phyloP scores from a whole-genome alignment of 164 flowering plant species.

The Buxus sempervirens region DNA sequence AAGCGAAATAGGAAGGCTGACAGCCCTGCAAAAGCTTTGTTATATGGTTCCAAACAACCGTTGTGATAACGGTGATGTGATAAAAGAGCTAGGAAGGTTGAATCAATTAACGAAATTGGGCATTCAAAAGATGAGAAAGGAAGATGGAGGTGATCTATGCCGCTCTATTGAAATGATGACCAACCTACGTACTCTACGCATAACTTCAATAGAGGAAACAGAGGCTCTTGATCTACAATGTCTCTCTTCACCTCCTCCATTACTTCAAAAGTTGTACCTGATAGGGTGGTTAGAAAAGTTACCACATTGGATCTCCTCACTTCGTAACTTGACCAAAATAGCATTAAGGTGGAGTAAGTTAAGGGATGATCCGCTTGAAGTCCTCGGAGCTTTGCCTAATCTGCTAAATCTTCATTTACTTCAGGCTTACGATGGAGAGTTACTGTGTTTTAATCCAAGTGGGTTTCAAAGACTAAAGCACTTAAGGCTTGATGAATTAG shows the following conservation, averaged over 20 bases:
- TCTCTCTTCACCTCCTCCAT: constrained; percentile 20
- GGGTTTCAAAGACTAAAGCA: constrained; percentile 22
- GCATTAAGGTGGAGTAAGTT: constrained; percentile 19
- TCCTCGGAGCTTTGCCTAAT: constrained; percentile 28
- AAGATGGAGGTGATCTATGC: constrained; percentile 21
- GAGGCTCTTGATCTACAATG: constrained; percentile 21
- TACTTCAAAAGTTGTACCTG: constrained; percentile 19
- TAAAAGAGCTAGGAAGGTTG: too few relatives aligned
- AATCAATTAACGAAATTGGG: constrained; percentile 28
- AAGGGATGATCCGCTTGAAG: constrained; percentile 23
- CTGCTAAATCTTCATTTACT: constrained; percentile 22
- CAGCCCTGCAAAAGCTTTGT: too few relatives aligned
- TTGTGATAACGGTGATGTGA: too few relatives aligned
- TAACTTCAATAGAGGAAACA: constrained; percentile 3
- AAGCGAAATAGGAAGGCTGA: too few relatives aligned
- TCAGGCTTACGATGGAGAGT: constrained; percentile 20
- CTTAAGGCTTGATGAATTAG: constrained; percentile 13
- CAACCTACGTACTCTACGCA: constrained; percentile 15
- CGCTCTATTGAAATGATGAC: constrained; percentile 15
- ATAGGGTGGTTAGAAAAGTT: constrained; percentile 19
- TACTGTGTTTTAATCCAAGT: constrained; percentile 16
- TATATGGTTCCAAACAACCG: too few relatives aligned
- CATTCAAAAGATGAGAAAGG: constrained; percentile 23
- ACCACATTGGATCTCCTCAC: constrained; percentile 19
- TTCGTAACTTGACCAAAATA: constrained; percentile 14